Evolutionary conservation across 2,329 filamentous ascomycete genomes (phyloP).

Genomic region (Fusarium xyrophilum): DNA sequence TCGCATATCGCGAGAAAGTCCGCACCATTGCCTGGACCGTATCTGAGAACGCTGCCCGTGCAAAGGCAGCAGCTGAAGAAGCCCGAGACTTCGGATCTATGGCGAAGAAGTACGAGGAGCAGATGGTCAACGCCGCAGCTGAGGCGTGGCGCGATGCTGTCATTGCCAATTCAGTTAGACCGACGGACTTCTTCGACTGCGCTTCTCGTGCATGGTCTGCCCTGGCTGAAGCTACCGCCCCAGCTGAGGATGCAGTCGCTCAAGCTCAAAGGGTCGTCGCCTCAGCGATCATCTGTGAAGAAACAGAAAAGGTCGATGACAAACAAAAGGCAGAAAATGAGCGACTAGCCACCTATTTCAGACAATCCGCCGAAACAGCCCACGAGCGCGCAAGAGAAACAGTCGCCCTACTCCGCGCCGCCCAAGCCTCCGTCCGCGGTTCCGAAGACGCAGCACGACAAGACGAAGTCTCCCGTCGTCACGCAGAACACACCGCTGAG

Average conservation of each 20-base stretch:
- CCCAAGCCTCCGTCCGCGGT: constrained; percentile 10
- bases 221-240: constrained; percentile 18
- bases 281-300: constrained; percentile 11
- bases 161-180: neutral
- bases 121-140: constrained; percentile 5
- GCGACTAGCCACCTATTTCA: constrained; percentile 1
- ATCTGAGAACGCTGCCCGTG: neutral
- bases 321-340: constrained; percentile 22
- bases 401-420: constrained; percentile 10
- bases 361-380: constrained; percentile 24
- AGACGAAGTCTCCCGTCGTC: constrained; percentile 3
- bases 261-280: constrained; percentile 23
- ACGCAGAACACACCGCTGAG: constrained; percentile 10
- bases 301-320: constrained; percentile 14
- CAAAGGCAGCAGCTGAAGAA: constrained; percentile 19
- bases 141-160: constrained; percentile 15
- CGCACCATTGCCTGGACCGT: constrained; percentile 5
- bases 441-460: constrained; percentile 16
- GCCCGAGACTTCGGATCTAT: constrained; percentile 2
- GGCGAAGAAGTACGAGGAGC: constrained; percentile 20
- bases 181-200: constrained; percentile 17
- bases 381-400: constrained; percentile 22
- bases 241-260: constrained; percentile 21
- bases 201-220: constrained; percentile 24
- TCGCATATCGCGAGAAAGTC: constrained; percentile 9